Conservation (phyloP, 2,329 filamentous ascomycete species). For the Leptographium flavum region DNA sequence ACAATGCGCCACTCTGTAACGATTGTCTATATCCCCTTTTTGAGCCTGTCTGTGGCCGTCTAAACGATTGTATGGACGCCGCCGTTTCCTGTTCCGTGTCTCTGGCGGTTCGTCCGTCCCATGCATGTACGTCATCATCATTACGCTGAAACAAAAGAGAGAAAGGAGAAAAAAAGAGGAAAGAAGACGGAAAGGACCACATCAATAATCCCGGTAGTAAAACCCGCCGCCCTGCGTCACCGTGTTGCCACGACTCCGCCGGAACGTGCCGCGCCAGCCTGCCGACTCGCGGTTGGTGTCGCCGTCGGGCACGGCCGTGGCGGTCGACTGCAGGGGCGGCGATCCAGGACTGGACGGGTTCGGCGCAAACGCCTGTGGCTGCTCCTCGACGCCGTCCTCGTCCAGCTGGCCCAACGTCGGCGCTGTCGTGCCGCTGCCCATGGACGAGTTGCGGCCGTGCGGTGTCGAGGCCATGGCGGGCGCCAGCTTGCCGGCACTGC, state of each 20-base stretch:
- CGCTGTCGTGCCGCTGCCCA: constrained; percentile 1
- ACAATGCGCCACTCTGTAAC: background rate
- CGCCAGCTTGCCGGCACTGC: background rate
- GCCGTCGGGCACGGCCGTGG: background rate
- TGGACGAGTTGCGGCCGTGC: constrained; percentile 4
- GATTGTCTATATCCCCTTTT: background rate
- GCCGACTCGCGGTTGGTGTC: background rate
- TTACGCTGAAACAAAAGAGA: too few species aligned
- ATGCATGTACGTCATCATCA: too few species aligned
- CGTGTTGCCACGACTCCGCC: background rate
- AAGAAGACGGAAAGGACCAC: background rate
- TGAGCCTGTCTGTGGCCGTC: background rate
- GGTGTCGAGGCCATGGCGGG: background rate
- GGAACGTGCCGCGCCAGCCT: constrained; percentile 1
- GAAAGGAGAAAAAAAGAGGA: background rate
- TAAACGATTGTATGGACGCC: background rate
- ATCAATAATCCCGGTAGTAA: constrained; percentile 6
- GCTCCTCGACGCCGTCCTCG: background rate
- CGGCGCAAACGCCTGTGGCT: too few species aligned
- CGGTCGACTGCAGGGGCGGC: background rate
- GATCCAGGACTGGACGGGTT: background rate
- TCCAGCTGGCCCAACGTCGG: background rate
- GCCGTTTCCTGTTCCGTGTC: background rate
- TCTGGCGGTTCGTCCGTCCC: too few species aligned
- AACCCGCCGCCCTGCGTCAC: constrained; percentile 5